These are phyloP conservation scores for Cadophora malorum DNA, from an alignment of 2,329 filamentous ascomycete species.

Conservation along the genomic window DNA sequence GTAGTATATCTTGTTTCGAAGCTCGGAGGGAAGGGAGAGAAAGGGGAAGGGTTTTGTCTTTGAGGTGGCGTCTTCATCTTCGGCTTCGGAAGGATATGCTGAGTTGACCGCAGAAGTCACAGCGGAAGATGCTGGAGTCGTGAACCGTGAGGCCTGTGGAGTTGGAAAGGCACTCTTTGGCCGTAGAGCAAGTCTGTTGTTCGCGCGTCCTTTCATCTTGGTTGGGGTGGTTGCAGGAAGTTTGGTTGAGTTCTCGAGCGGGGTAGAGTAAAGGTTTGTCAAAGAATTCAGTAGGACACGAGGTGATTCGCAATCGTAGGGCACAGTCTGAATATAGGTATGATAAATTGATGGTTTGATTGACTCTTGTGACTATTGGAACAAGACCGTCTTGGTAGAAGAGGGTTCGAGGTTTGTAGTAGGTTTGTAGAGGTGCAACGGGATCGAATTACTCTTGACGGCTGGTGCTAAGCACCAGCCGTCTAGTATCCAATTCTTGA, in stretches of 20 bases:
- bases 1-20: slow-evolving; percentile 73
- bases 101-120: slow-evolving; percentile 31
- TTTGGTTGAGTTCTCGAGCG: not conserved
- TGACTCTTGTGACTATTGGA: slow-evolving; percentile 4
- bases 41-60: slow-evolving; percentile 62
- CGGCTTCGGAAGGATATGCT: slow-evolving; percentile 41
- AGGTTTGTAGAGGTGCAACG: slow-evolving; percentile 44
- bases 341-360: slow-evolving; percentile 15
- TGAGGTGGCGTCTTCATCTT: slow-evolving; percentile 28
- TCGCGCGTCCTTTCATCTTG: slow-evolving; percentile 22
- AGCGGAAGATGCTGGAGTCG: slow-evolving; percentile 25
- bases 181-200: slow-evolving; percentile 19
- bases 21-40: slow-evolving; percentile 70
- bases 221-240: not conserved
- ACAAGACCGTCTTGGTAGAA: slow-evolving; percentile 16
- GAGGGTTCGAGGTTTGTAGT: slow-evolving; percentile 15
- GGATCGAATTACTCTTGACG: slow-evolving; percentile 42
- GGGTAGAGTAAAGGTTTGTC: slow-evolving; percentile 9
- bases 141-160: slow-evolving; percentile 11
- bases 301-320: slow-evolving; percentile 1
- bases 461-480: slow-evolving; percentile 41
- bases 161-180: slow-evolving; percentile 6
- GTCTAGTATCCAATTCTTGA: slow-evolving; percentile 46
- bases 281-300: not conserved
- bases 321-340: slow-evolving; percentile 6